Evolutionary conservation across 805 yeast species (phyloP).

Genomic region (Candida sakaeoensis): DNA sequence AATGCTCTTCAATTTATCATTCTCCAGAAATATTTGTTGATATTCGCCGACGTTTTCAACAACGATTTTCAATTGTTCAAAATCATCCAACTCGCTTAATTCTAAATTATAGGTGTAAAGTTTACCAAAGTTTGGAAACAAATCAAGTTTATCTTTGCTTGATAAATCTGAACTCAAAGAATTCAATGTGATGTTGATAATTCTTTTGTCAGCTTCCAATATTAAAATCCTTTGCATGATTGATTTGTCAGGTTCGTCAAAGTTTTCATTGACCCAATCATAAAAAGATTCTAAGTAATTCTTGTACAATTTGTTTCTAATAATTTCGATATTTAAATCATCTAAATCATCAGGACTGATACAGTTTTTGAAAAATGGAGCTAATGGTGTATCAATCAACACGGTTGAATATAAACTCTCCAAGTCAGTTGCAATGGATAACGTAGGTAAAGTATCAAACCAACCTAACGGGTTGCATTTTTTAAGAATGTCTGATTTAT

Average conservation of each 20-base stretch:
- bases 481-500: constrained; percentile 78
- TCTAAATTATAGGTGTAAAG: constrained; percentile 61
- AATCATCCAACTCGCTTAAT: constrained; percentile 75
- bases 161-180: constrained; percentile 80
- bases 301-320: constrained; percentile 86
- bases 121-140: constrained; percentile 81
- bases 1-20: constrained; percentile 51
- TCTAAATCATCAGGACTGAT: constrained; percentile 84
- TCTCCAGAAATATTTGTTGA: constrained; percentile 48
- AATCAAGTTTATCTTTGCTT: constrained; percentile 61
- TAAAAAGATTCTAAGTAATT: constrained; percentile 90
- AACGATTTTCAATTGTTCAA: constrained; percentile 71
- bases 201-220: constrained; percentile 94
- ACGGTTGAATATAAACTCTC: constrained; percentile 92
- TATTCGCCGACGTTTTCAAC: constrained; percentile 66
- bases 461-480: constrained; percentile 97
- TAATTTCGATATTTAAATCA: constrained; percentile 91
- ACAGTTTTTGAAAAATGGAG: constrained; percentile 92
- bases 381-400: constrained; percentile 93
- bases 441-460: constrained; percentile 96
- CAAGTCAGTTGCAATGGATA: constrained; percentile 90
- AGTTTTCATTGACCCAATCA: constrained; percentile 54
- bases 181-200: constrained; percentile 87
- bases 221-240: constrained; percentile 73
- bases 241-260: constrained; percentile 75